Percentiles rank a stretch among this genome's conserved stretches.
These are phyloP conservation scores for Neurospora crassa DNA, from an alignment of 2,329 filamentous ascomycete species.

Conservation along the genomic window DNA sequence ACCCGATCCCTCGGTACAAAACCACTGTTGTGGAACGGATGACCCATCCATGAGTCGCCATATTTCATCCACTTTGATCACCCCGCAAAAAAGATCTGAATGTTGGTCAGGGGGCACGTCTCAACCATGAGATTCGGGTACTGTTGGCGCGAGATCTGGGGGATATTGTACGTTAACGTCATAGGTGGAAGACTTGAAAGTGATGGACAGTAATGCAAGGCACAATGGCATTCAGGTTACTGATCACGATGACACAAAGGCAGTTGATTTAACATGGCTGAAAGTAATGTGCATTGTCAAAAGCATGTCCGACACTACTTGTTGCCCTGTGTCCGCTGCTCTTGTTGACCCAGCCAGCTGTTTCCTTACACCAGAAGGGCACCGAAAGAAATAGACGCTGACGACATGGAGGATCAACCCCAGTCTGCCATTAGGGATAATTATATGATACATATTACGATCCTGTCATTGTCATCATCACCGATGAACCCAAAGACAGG, in stretches of 20 bases:
- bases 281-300: neutral
- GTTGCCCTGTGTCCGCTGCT: neutral
- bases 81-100: neutral
- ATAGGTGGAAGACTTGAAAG: neutral
- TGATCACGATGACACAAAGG: neutral
- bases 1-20: neutral
- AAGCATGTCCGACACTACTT: neutral
- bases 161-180: neutral
- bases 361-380: neutral
- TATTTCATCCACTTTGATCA: neutral
- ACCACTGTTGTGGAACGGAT: neutral
- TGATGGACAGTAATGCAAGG: neutral
- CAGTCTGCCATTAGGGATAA: neutral
- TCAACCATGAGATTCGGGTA: neutral
- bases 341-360: neutral
- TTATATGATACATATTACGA: neutral
- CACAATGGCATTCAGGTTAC: neutral
- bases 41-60: neutral
- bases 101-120: neutral
- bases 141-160: neutral
- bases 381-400: neutral
- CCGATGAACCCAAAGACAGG: neutral
- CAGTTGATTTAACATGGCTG: neutral
- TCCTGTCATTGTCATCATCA: neutral
- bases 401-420: neutral